Evolutionary conservation across 352 stramenopile genomes (phyloP).

Genomic region (Globisporangium ultimum): DNA sequence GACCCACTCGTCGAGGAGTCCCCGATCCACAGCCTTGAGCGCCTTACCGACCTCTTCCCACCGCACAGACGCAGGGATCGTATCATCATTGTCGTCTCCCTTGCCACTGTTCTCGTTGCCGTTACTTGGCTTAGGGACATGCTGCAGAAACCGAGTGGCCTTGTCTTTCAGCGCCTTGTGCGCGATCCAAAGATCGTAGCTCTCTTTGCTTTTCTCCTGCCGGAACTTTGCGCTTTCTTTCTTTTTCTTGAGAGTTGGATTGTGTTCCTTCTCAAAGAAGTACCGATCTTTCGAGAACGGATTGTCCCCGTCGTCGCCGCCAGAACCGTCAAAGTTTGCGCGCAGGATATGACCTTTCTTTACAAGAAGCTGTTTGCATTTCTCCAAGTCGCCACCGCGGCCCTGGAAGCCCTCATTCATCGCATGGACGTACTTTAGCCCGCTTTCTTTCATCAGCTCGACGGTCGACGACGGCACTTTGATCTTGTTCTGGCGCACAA

Average conservation of each 20-base stretch:
- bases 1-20: slow-evolving; percentile 79
- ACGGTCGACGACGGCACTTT: slow-evolving; percentile 66
- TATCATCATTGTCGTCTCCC: slow-evolving; percentile 25
- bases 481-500: slow-evolving; percentile 54
- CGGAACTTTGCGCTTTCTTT: slow-evolving; percentile 35
- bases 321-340: slow-evolving; percentile 59
- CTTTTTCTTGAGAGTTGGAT: slow-evolving; percentile 50
- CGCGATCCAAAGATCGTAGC: slow-evolving; percentile 69
- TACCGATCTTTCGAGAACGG: slow-evolving; percentile 73
- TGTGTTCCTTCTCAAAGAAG: slow-evolving; percentile 68
- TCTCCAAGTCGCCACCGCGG: slow-evolving; percentile 78
- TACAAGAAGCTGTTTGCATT: slow-evolving; percentile 65
- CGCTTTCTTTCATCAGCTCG: slow-evolving; percentile 71
- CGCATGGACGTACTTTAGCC: slow-evolving; percentile 80
- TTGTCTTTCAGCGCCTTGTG: slow-evolving; percentile 82
- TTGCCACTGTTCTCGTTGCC: slow-evolving; percentile 14
- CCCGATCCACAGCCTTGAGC: slow-evolving; percentile 85
- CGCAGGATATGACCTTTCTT: slow-evolving; percentile 75
- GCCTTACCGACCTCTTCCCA: slow-evolving; percentile 85
- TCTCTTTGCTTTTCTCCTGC: slow-evolving; percentile 62
- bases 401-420: slow-evolving; percentile 87
- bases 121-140: slow-evolving; percentile 53
- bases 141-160: slow-evolving; percentile 63
- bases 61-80: slow-evolving; percentile 30
- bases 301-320: slow-evolving; percentile 31